A percentile compares a stretch with the other conserved stretches of the same genome.
These are phyloP conservation scores for Conoideocrella luteorostrata DNA, from an alignment of 2,329 filamentous ascomycete species.

Conservation along the genomic window DNA sequence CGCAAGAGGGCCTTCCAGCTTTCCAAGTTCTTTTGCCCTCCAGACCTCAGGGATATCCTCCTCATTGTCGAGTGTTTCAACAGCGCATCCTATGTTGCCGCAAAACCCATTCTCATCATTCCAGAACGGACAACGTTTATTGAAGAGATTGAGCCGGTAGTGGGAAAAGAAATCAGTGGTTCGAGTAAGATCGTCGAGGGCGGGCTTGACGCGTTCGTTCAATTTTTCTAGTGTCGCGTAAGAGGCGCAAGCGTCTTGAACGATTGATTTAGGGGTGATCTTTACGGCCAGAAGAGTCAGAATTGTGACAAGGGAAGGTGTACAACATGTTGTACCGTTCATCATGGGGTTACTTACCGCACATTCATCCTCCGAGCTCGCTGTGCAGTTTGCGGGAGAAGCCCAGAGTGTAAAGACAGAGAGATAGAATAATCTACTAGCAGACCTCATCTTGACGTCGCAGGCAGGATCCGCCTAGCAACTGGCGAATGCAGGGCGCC, in stretches of 20 bases:
- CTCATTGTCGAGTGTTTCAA: constrained; percentile 91
- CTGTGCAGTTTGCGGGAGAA: constrained; percentile 38
- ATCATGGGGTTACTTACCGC: constrained; percentile 44
- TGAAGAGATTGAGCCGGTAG: constrained; percentile 90
- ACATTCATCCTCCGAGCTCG: constrained; percentile 39
- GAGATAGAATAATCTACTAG: constrained; percentile 49
- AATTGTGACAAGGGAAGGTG: not conserved
- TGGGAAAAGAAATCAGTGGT: constrained; percentile 97
- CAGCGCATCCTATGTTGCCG: constrained; percentile 92
- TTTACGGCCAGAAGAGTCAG: constrained; percentile 32
- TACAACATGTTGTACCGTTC: not conserved
- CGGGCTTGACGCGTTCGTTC: constrained; percentile 70
- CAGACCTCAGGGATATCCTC: constrained; percentile 88
- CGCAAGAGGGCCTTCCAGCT: constrained; percentile 86
- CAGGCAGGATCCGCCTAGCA: constrained; percentile 12
- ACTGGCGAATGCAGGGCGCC: too few species aligned
- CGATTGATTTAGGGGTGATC: constrained; percentile 83
- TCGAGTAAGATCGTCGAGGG: constrained; percentile 72
- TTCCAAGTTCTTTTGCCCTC: constrained; percentile 86
- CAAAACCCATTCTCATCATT: constrained; percentile 88
- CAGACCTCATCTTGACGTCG: constrained; percentile 40
- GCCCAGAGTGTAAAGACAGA: constrained; percentile 51
- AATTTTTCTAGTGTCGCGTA: constrained; percentile 84
- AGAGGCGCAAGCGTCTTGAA: constrained; percentile 90
- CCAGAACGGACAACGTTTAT: constrained; percentile 96